Conservation (phyloP, 1,139 yeast genomes). For the Pichia sp. region DNA sequence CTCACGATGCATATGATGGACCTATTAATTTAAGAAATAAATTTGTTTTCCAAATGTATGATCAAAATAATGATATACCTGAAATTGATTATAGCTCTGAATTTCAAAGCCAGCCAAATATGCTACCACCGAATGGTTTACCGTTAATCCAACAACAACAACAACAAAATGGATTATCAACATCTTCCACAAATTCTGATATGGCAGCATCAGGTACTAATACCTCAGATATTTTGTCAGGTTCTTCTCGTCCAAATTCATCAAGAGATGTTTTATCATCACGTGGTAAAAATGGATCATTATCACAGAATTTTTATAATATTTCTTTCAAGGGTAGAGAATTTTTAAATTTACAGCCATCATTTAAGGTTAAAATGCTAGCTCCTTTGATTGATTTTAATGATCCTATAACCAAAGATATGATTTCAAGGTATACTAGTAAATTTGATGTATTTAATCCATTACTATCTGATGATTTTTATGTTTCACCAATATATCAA, state of each 20-base stretch:
- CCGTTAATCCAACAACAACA: too few species aligned
- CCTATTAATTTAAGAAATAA: slow-evolving; percentile 5
- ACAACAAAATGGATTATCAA: background rate
- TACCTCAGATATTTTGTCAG: background rate
- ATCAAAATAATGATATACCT: background rate
- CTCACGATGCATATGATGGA: background rate
- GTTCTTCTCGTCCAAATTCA: background rate
- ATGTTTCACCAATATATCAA: slow-evolving; percentile 18
- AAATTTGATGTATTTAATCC: slow-evolving; percentile 25
- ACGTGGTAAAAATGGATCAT: background rate
- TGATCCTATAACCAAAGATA: slow-evolving; percentile 9
- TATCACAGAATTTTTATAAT: background rate
- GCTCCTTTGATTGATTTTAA: slow-evolving; percentile 7
- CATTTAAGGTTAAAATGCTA: slow-evolving; percentile 9
- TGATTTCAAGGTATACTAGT: slow-evolving; percentile 22
- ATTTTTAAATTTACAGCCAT: slow-evolving; percentile 4
- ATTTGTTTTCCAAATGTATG: slow-evolving; percentile 12
- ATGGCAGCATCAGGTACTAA: background rate
- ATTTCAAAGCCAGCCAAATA: slow-evolving; percentile 13
- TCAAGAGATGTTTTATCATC: background rate
- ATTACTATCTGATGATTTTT: slow-evolving; percentile 12
- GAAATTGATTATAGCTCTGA: background rate
- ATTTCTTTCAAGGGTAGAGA: slow-evolving; percentile 3
- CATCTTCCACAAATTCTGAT: background rate
- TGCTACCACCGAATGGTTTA: too few species aligned